Evolutionary conservation across 345 rosid genomes (phyloP).

Genomic region (Salix brachista): DNA sequence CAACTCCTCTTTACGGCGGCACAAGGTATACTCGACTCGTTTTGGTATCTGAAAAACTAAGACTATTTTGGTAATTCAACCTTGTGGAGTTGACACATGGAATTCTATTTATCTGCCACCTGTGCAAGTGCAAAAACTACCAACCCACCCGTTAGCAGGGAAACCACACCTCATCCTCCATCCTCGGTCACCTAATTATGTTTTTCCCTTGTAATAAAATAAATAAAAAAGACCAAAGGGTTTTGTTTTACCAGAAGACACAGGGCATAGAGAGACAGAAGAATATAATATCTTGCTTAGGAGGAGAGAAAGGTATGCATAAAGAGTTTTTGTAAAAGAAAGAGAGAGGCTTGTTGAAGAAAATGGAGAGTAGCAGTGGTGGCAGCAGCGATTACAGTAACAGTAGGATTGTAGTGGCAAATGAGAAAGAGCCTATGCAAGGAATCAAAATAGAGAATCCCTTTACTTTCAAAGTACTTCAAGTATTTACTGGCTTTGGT

Average conservation of each 20-base stretch:
- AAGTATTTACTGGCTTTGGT: conserved; percentile 94
- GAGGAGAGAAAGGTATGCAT: not conserved
- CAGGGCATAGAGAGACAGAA: not conserved
- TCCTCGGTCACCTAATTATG: not conserved
- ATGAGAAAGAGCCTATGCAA: conserved; percentile 39
- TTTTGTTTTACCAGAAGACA: not conserved
- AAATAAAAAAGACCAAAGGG: not conserved
- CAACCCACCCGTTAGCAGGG: too few relatives aligned
- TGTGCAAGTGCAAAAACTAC: not conserved
- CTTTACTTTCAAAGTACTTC: conserved; percentile 79
- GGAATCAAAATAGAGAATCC: conserved; percentile 69
- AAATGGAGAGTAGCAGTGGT: conserved; percentile 4
- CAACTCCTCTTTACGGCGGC: not conserved
- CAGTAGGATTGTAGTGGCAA: conserved; percentile 26
- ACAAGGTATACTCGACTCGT: not conserved
- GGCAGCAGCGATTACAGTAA: conserved; percentile 1
- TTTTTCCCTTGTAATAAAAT: not conserved
- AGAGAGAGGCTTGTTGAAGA: not conserved
- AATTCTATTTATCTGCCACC: not conserved
- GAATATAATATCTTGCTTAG: not conserved
- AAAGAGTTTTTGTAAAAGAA: not conserved
- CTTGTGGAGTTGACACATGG: not conserved
- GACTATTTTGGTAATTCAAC: not conserved
- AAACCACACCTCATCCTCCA: not conserved
- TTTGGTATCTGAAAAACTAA: not conserved